These are phyloP conservation scores for Agrocybe praecox DNA, from an alignment of 768 basidiomycete species.

Conservation along the genomic window DNA sequence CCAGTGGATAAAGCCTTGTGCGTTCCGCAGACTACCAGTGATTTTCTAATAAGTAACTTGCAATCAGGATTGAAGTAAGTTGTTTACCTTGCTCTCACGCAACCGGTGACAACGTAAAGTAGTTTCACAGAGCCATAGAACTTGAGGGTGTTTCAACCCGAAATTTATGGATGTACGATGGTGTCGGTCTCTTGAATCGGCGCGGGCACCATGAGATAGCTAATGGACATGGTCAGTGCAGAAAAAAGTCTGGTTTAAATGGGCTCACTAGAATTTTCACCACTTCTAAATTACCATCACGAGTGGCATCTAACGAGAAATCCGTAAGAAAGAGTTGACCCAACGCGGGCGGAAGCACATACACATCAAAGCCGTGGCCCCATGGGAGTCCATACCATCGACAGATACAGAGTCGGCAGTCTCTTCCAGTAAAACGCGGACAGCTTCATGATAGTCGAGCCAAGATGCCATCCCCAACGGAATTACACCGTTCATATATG, in stretches of 20 bases:
- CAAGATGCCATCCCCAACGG: constrained; percentile 81
- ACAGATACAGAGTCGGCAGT: constrained; percentile 66
- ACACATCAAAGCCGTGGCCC: constrained; percentile 87
- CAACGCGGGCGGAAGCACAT: constrained; percentile 32
- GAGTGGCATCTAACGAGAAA: constrained; percentile 63
- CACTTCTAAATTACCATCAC: constrained; percentile 72
- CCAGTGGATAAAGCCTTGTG: constrained; percentile 29
- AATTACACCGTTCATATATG: constrained; percentile 70
- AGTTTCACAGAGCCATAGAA: constrained; percentile 73
- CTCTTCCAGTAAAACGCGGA: constrained; percentile 65
- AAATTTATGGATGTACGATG: constrained; percentile 75
- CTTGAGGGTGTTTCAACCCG: constrained; percentile 58
- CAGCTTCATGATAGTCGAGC: constrained; percentile 64
- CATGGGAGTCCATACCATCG: constrained; percentile 73
- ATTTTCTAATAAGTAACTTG: constrained; percentile 4
- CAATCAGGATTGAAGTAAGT: constrained; percentile 6
- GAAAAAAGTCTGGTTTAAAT: constrained; percentile 1
- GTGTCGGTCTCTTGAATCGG: constrained; percentile 73
- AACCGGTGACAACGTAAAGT: constrained; percentile 63
- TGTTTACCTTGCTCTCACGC: constrained; percentile 59
- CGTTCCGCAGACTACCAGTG: constrained; percentile 39
- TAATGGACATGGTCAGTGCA: constrained; percentile 24
- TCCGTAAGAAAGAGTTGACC: constrained; percentile 18
- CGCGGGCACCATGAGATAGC: constrained; percentile 71
- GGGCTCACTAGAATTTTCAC: constrained; percentile 62